These are phyloP conservation scores for Luvunga scandens DNA, from an alignment of 345 rosid species.

Conservation along the genomic window DNA sequence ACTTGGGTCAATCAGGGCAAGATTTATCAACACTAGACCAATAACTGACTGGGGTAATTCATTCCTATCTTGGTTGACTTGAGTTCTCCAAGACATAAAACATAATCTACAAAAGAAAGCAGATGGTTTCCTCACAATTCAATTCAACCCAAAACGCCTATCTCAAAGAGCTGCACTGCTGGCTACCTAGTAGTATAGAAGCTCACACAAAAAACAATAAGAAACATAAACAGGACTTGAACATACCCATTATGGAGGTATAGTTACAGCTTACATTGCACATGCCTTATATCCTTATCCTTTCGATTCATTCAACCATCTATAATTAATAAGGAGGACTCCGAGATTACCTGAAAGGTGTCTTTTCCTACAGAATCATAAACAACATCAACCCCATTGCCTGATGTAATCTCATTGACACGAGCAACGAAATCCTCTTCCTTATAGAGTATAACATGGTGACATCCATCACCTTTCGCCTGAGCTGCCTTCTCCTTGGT, in stretches of 20 bases:
- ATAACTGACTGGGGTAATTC: no score
- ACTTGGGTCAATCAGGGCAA: neutral
- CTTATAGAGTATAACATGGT: conserved; percentile 70
- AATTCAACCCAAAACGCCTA: neutral
- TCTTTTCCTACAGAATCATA: conserved; percentile 96
- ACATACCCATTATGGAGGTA: neutral
- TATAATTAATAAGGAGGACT: neutral
- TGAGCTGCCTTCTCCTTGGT: conserved; percentile 84
- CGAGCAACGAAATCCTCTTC: conserved; percentile 77
- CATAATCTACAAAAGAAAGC: neutral
- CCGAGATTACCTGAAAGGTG: conserved; percentile 60
- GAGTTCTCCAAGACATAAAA: neutral
- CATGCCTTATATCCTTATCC: neutral
- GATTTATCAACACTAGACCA: neutral
- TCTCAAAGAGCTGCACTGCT: neutral
- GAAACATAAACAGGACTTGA: neutral
- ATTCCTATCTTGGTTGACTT: neutral
- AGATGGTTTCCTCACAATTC: neutral
- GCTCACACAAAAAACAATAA: neutral
- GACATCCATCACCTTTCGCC: conserved; percentile 94
- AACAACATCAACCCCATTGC: conserved; percentile 81
- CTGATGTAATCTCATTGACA: conserved; percentile 75
- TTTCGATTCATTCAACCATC: neutral
- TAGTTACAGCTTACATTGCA: neutral
- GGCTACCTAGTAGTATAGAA: neutral